These are phyloP conservation scores for Wallacemonas sp. DNA, from an alignment of 208 protist genomes.

Conservation along the genomic window DNA sequence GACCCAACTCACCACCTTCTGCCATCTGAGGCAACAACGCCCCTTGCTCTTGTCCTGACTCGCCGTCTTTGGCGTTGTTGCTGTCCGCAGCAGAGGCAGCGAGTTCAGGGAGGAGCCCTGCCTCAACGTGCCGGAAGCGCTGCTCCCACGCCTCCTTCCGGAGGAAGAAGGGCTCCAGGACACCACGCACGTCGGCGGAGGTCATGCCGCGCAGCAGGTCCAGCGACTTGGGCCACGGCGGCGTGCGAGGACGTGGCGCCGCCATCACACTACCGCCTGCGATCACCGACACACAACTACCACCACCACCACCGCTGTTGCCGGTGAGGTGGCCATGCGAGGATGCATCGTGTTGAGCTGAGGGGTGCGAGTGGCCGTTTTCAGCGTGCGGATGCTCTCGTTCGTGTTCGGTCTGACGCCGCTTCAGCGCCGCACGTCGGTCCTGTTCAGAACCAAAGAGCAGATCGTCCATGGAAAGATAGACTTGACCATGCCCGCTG, in stretches of 20 bases:
- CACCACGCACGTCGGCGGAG: slow-evolving; percentile 58
- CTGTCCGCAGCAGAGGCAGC: too few species aligned
- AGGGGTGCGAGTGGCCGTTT: too few species aligned
- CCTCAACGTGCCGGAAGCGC: slow-evolving; percentile 28
- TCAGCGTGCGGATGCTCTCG: background rate
- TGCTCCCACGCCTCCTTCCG: slow-evolving; percentile 29
- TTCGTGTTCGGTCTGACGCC: background rate
- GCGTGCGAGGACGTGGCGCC: slow-evolving; percentile 16
- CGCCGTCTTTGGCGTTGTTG: too few species aligned
- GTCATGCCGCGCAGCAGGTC: slow-evolving; percentile 56
- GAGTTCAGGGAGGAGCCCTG: slow-evolving; percentile 4
- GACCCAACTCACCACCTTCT: too few species aligned
- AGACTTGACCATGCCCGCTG: too few species aligned
- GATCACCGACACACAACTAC: too few species aligned
- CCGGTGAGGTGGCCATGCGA: background rate
- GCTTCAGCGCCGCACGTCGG: background rate
- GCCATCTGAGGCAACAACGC: too few species aligned
- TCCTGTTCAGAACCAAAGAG: slow-evolving; percentile 25
- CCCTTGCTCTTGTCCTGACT: too few species aligned
- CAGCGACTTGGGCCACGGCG: slow-evolving; percentile 23
- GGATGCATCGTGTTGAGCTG: too few species aligned
- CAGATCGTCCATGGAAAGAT: slow-evolving; percentile 33
- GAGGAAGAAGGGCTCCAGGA: slow-evolving; percentile 66
- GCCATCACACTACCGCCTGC: slow-evolving; percentile 30
- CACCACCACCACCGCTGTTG: background rate